A percentile compares a stretch with the other conserved stretches of the same genome.
Conservation (phyloP, 2,329 filamentous ascomycete species). For the Aspergillus quadricinctus region DNA sequence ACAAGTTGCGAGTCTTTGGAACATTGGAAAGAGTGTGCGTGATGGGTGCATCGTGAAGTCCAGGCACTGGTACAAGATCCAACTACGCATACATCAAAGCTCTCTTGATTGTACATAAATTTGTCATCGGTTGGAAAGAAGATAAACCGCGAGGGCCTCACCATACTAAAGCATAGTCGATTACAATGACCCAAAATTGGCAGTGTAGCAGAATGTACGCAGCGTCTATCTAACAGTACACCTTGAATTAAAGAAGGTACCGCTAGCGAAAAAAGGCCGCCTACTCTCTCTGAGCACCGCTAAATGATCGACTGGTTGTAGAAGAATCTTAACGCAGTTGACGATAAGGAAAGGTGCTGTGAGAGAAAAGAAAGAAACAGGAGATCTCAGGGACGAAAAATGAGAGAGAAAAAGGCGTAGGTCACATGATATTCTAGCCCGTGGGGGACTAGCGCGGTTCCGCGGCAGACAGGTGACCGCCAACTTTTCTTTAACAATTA, state of each 20-base stretch:
- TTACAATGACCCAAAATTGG: not conserved
- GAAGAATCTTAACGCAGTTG: constrained; percentile 63
- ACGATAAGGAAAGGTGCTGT: constrained; percentile 90
- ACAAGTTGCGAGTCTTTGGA: constrained; percentile 58
- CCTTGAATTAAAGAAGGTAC: constrained; percentile 74
- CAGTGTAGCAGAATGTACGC: constrained; percentile 57
- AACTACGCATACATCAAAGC: not conserved
- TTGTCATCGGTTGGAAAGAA: not conserved
- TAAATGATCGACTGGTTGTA: constrained; percentile 88
- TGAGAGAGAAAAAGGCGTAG: constrained; percentile 20
- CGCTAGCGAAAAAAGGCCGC: constrained; percentile 99
- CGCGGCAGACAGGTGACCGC: constrained; percentile 27
- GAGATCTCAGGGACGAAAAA: constrained; percentile 17
- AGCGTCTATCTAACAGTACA: constrained; percentile 96
- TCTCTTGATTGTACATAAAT: not conserved
- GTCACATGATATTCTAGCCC: constrained; percentile 24
- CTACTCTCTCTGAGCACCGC: constrained; percentile 74
- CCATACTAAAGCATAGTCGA: not conserved
- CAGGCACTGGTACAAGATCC: not conserved
- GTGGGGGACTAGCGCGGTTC: constrained; percentile 22
- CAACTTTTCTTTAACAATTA: constrained; percentile 36
- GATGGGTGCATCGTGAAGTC: constrained; percentile 3
- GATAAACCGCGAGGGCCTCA: not conserved
- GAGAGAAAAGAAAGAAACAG: constrained; percentile 39
- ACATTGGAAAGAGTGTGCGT: constrained; percentile 50